phyloP scores from a whole-genome alignment of 305 asterid species.

The Ilex paraguariensis region DNA sequence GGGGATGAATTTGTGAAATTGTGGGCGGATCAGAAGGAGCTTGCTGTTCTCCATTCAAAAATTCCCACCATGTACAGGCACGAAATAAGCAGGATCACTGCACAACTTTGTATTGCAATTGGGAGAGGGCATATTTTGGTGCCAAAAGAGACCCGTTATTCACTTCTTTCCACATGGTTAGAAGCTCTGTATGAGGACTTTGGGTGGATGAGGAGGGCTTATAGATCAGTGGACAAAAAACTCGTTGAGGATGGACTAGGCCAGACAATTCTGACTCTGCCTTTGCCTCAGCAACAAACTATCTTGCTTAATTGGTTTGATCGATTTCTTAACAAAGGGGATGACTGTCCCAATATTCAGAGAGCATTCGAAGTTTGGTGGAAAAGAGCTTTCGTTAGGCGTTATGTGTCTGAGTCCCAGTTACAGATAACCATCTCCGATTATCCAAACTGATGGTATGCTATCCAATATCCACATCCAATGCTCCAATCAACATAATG shows the following conservation, averaged over 20 bases:
- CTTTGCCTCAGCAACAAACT: slow-evolving; percentile 65
- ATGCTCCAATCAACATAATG: too few relatives aligned
- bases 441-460: slow-evolving; percentile 38
- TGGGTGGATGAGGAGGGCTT: slow-evolving; percentile 75
- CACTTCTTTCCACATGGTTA: slow-evolving; percentile 80
- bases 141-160: slow-evolving; percentile 54
- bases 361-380: slow-evolving; percentile 92
- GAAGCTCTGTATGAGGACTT: slow-evolving; percentile 89
- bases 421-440: slow-evolving; percentile 63
- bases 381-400: slow-evolving; percentile 81
- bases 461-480: slow-evolving; percentile 10
- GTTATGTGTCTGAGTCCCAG: slow-evolving; percentile 42
- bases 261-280: slow-evolving; percentile 71
- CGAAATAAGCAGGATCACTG: slow-evolving; percentile 82
- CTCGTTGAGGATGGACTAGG: slow-evolving; percentile 76
- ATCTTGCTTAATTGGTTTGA: slow-evolving; percentile 75
- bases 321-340: slow-evolving; percentile 71
- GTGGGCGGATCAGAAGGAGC: slow-evolving; percentile 93
- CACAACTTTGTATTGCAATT: slow-evolving; percentile 67
- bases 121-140: slow-evolving; percentile 73
- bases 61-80: slow-evolving; percentile 75
- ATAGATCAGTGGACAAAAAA: slow-evolving; percentile 65
- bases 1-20: slow-evolving; percentile 75
- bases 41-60: slow-evolving; percentile 71
- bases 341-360: slow-evolving; percentile 88